phyloP scores from a whole-genome alignment of 1,284 basidiomycete genomes.

The Vanrija humicola region DNA sequence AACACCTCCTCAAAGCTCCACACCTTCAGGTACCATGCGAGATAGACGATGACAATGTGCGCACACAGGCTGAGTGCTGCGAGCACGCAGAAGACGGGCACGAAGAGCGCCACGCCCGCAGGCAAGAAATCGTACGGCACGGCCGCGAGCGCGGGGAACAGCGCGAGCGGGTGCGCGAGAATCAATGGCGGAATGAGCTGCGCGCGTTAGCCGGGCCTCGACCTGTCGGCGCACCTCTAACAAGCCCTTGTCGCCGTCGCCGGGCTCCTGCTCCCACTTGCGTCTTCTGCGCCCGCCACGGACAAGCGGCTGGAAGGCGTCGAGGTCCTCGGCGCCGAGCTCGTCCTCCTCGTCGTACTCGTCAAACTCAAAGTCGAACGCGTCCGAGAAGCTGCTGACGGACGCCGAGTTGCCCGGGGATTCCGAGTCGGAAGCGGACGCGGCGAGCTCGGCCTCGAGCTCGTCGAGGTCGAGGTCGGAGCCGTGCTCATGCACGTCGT shows the following conservation, averaged over 20 bases:
- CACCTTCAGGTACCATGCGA: slow-evolving; percentile 49
- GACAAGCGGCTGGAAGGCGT: slow-evolving; percentile 11
- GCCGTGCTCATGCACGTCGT: not conserved
- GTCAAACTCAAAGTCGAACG: slow-evolving; percentile 4
- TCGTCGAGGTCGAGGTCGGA: slow-evolving; percentile 7
- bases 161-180: slow-evolving; percentile 44
- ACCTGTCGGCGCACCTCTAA: slow-evolving; percentile 5
- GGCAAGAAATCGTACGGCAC: slow-evolving; percentile 47
- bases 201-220: not conserved
- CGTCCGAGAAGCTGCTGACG: not conserved
- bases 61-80: slow-evolving; percentile 42
- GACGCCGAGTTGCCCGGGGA: too few relatives aligned
- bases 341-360: slow-evolving; percentile 7
- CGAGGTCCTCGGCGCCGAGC: slow-evolving; percentile 1
- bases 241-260: slow-evolving; percentile 6
- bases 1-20: slow-evolving; percentile 47
- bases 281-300: slow-evolving; percentile 3
- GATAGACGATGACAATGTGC: slow-evolving; percentile 49
- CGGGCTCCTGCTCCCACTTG: slow-evolving; percentile 12
- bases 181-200: slow-evolving; percentile 46
- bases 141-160: slow-evolving; percentile 42
- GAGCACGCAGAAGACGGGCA: slow-evolving; percentile 42
- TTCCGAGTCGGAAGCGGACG: not conserved
- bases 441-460: too few relatives aligned
- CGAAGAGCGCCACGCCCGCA: slow-evolving; percentile 46